Conservation (phyloP, 2,329 filamentous ascomycete genomes). For the Aspergillus aculeatinus region DNA sequence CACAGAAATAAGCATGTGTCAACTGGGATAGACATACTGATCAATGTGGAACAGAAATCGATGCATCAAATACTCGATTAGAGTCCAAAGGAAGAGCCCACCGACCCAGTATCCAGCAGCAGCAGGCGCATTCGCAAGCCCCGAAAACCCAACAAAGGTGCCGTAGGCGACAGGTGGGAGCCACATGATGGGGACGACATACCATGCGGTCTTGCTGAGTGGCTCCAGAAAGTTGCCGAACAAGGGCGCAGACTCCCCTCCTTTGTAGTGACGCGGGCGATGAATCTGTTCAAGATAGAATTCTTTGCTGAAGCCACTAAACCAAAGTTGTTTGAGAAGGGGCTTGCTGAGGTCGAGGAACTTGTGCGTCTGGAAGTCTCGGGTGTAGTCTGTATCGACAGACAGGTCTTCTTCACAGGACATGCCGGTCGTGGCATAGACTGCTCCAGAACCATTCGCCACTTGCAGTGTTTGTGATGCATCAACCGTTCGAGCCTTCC, state of each 20-base stretch:
- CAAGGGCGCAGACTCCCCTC: conserved; percentile 84
- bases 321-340: conserved; percentile 84
- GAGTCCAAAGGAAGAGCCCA: conserved; percentile 79
- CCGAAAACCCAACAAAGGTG: conserved; percentile 62
- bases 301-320: conserved; percentile 83
- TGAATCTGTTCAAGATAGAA: conserved; percentile 98
- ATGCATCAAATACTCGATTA: conserved; percentile 87
- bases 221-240: conserved; percentile 99
- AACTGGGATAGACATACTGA: conserved; percentile 57
- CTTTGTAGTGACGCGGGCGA: conserved; percentile 91
- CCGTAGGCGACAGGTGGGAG: conserved; percentile 76
- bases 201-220: conserved; percentile 94
- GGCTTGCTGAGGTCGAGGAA: conserved; percentile 88
- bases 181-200: conserved; percentile 81
- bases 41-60: conserved; percentile 93
- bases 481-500: conserved; percentile 45
- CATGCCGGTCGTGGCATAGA: conserved; percentile 72
- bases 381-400: conserved; percentile 73
- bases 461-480: conserved; percentile 26
- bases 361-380: conserved; percentile 86
- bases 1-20: background rate
- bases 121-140: conserved; percentile 52
- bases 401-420: conserved; percentile 81
- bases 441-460: conserved; percentile 27
- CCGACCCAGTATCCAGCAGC: conserved; percentile 64